phyloP scores from a whole-genome alignment of 768 basidiomycete species.

The Phlebiopsis flavidoalba region DNA sequence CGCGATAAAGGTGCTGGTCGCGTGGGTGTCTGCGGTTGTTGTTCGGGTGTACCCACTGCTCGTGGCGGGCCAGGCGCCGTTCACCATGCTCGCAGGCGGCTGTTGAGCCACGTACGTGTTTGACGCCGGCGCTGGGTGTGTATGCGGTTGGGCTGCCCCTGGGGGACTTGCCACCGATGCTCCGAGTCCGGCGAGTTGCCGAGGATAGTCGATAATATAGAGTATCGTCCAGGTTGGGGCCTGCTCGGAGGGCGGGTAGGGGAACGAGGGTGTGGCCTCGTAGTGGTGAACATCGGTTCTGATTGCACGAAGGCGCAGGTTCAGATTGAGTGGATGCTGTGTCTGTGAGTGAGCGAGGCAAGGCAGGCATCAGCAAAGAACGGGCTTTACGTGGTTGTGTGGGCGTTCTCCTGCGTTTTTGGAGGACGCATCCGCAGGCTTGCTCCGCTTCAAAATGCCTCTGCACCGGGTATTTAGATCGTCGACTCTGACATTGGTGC shows the following conservation, averaged over 20 bases:
- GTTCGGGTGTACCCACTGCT: constrained; percentile 22
- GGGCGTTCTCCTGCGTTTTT: constrained; percentile 17
- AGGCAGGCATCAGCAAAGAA: not conserved
- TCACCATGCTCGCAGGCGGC: constrained; percentile 20
- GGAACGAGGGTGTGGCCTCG: constrained; percentile 39
- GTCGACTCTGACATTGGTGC: not conserved
- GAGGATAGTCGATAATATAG: constrained; percentile 88
- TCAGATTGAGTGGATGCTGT: constrained; percentile 3
- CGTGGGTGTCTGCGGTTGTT: constrained; percentile 9
- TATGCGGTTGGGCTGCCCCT: constrained; percentile 5
- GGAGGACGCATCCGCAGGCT: constrained; percentile 21
- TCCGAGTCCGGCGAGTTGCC: constrained; percentile 38
- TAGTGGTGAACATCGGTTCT: constrained; percentile 61
- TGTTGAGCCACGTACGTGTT: constrained; percentile 12
- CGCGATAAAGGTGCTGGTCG: constrained; percentile 15
- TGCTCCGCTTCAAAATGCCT: constrained; percentile 32
- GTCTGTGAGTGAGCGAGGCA: not conserved
- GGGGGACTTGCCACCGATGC: constrained; percentile 13
- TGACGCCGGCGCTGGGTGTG: constrained; percentile 4
- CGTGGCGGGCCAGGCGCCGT: constrained; percentile 29
- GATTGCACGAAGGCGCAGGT: constrained; percentile 28
- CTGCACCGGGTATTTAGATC: constrained; percentile 23
- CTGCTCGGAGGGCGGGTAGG: constrained; percentile 77
- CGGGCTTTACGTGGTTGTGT: constrained; percentile 16
- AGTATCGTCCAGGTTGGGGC: constrained; percentile 95